These are phyloP conservation scores for Colletotrichum tanaceti DNA, from an alignment of 2,329 filamentous ascomycete genomes.

Conservation along the genomic window DNA sequence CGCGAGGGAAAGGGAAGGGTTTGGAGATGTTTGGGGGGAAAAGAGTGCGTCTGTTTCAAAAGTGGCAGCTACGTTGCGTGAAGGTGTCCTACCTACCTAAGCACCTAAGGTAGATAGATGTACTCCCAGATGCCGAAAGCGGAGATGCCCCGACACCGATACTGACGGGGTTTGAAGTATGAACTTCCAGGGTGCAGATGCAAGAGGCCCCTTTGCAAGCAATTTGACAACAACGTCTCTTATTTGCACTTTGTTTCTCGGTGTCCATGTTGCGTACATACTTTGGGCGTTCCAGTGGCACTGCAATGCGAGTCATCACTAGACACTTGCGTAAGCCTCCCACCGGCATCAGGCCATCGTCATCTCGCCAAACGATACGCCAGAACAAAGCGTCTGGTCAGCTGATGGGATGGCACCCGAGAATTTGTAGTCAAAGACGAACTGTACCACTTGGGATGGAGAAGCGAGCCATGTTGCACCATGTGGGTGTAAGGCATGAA, in stretches of 20 bases:
- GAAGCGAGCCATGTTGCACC: neutral
- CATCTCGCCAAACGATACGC: neutral
- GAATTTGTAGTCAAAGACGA: neutral
- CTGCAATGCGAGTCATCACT: neutral
- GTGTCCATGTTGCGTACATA: neutral
- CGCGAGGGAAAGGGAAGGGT: neutral
- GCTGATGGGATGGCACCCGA: neutral
- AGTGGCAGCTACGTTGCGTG: neutral
- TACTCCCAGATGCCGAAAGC: conserved; percentile 4
- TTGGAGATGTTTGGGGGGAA: conserved; percentile 1
- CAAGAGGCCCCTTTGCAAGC: conserved; percentile 15
- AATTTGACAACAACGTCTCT: neutral
- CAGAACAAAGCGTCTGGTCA: neutral
- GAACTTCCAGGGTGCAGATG: conserved; percentile 12
- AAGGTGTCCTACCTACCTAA: too few relatives aligned
- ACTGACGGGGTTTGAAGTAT: conserved; percentile 1
- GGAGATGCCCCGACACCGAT: conserved; percentile 10
- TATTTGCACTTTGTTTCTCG: neutral
- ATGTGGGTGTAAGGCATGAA: too few relatives aligned
- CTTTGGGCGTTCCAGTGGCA: neutral
- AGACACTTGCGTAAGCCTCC: neutral
- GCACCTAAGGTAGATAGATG: too few relatives aligned
- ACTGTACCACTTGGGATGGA: neutral
- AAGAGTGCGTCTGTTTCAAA: neutral
- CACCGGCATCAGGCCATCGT: neutral